A percentile compares a stretch with the other conserved stretches of the same genome.
Conservation (phyloP, 345 rosid genomes). For the Aethionema arabicum region DNA sequence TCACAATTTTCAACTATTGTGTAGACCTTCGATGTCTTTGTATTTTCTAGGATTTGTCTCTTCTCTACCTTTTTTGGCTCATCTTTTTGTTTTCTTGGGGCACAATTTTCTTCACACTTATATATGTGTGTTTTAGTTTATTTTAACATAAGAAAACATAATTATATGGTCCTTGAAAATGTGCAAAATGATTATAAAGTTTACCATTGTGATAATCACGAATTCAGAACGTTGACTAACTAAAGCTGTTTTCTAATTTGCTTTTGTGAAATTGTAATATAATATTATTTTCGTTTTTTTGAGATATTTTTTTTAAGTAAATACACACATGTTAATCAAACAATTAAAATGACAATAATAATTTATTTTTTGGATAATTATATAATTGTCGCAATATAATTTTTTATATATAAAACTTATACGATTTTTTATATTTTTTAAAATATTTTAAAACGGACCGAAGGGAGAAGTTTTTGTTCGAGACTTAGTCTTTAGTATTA, state of each 20-base stretch:
- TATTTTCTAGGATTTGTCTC: slow-evolving; percentile 26
- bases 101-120: slow-evolving; percentile 9
- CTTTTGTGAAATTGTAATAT: not conserved
- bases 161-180: too few relatives aligned
- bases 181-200: not conserved
- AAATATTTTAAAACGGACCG: too few relatives aligned
- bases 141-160: not conserved
- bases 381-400: too few relatives aligned
- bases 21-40: slow-evolving; percentile 35
- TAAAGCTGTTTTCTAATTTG: slow-evolving; percentile 20
- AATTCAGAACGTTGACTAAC: slow-evolving; percentile 26
- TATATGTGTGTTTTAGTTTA: not conserved
- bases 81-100: slow-evolving; percentile 27
- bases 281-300: too few relatives aligned
- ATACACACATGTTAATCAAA: too few relatives aligned
- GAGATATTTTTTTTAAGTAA: too few relatives aligned
- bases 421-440: too few relatives aligned
- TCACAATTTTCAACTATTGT: slow-evolving; percentile 30
- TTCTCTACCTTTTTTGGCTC: slow-evolving; percentile 27
- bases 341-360: too few relatives aligned
- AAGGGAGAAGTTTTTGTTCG: too few relatives aligned
- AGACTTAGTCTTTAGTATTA: too few relatives aligned
- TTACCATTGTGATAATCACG: slow-evolving; percentile 6
- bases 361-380: too few relatives aligned
- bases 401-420: too few relatives aligned